Evolutionary conservation across 2,329 filamentous ascomycete species (phyloP), one percentile per base, ranked within the genome.

Genomic region (Hymenoscyphus occultus): DNA sequence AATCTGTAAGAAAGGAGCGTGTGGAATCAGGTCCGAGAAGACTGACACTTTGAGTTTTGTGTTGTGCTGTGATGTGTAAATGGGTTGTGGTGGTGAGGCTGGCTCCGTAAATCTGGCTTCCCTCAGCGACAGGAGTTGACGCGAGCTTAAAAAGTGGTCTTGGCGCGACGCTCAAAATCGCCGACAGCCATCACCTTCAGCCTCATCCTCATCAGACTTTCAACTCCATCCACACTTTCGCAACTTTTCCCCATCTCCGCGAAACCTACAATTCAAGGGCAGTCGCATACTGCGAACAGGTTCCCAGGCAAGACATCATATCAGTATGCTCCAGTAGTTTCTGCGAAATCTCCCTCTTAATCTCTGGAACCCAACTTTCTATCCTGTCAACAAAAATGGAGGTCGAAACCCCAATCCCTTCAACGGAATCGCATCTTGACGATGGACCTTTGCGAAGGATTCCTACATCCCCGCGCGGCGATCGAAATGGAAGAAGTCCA

Each of bases 1-100:
- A 74, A 57, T 65, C 60, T 58, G 62, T 9, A 63, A 59, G 32
- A 74, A 74, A 74, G 56, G 71, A 74, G 68, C 64, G 72, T 72
- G 66, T 61, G 68, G 66, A 65, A 67, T 70, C 63, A 64, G 64
- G 61, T 64, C 58, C 56, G 39, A 65, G 60, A 54, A 59, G 59
- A 64, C 64, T 64, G 60, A 64, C 54, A 58, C 40, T 64, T 63
- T 48, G 54, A 68, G 40, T 56, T 56, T 58, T 62, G 61, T 40
- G 19, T 64, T 51, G 39, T 56, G 48, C 5, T 54, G 48, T 64
- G n/a, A 39, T 39, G 40, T 14, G 45, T 45, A 45, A 40, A 28
- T 48, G 58, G 19, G 48, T 61, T 56, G 62, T 61, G 35, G 56
- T 57, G 51, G 54, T 58, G 31, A 57, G 51, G 48, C 45, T 56